Evolutionary conservation across 208 protist species (phyloP).

Genomic region (Kentomonas sorsogonicus): DNA sequence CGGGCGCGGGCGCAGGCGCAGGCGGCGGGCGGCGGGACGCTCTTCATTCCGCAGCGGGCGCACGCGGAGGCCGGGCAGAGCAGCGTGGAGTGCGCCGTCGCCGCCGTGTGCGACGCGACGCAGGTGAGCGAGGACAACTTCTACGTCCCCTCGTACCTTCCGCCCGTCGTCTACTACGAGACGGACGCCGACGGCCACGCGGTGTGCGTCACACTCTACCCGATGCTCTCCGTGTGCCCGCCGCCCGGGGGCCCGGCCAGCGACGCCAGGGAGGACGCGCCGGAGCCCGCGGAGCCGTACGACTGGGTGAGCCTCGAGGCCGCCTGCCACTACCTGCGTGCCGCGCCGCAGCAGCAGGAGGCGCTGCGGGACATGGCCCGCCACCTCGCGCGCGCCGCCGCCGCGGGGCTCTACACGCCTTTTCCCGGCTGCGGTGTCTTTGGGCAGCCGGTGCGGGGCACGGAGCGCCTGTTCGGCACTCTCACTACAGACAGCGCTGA

Average conservation of each 20-base stretch:
- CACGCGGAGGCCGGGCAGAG: slow-evolving; percentile 33
- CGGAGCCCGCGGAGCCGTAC: slow-evolving; percentile 59
- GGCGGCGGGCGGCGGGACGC: neutral
- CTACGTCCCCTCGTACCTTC: slow-evolving; percentile 57
- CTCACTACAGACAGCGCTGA: no score
- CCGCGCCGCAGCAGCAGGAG: slow-evolving; percentile 37
- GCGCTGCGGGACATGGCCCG: slow-evolving; percentile 36
- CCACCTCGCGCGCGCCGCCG: slow-evolving; percentile 31
- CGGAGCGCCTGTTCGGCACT: no score
- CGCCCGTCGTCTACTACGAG: slow-evolving; percentile 57
- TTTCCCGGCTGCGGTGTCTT: slow-evolving; percentile 64
- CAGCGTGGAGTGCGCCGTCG: slow-evolving; percentile 56
- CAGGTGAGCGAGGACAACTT: slow-evolving; percentile 85
- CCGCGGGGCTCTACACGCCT: slow-evolving; percentile 50
- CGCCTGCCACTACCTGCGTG: slow-evolving; percentile 26
- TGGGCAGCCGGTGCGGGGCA: slow-evolving; percentile 54
- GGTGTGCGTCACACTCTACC: slow-evolving; percentile 54
- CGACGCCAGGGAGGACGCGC: slow-evolving; percentile 53
- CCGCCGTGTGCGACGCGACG: slow-evolving; percentile 64
- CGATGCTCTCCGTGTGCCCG: slow-evolving; percentile 50
- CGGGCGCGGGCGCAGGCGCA: neutral
- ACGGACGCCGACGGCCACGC: slow-evolving; percentile 1
- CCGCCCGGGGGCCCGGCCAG: slow-evolving; percentile 40
- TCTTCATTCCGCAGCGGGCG: slow-evolving; percentile 38
- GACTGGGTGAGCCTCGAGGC: slow-evolving; percentile 66